These are phyloP conservation scores for Fragilariopsis cylindrus DNA, from an alignment of 108 stramenopile species.

Conservation along the genomic window DNA sequence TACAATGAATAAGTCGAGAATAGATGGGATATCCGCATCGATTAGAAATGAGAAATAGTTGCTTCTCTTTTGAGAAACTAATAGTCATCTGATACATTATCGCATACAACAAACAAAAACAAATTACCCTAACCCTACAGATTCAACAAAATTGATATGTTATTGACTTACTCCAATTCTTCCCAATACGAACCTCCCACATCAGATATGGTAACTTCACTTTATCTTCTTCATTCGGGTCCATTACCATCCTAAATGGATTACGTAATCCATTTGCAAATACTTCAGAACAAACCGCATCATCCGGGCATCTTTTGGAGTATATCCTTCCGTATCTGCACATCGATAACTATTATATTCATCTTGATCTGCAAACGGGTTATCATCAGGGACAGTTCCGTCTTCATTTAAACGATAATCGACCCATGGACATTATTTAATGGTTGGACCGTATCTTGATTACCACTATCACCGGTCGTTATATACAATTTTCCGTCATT, in stretches of 20 bases:
- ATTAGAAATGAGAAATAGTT: too few relatives aligned
- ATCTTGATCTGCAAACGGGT: conserved; percentile 25
- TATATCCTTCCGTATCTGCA: conserved; percentile 4
- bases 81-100: too few relatives aligned
- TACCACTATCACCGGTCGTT: conserved; percentile 25
- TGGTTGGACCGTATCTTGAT: background rate
- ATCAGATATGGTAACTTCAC: conserved; percentile 26
- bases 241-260: conserved; percentile 34
- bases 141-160: too few relatives aligned
- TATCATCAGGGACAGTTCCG: conserved; percentile 32
- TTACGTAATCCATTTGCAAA: conserved; percentile 39
- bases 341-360: conserved; percentile 8
- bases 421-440: conserved; percentile 17
- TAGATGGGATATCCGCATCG: too few relatives aligned
- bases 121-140: too few relatives aligned
- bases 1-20: too few relatives aligned
- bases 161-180: background rate
- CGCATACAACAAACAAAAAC: too few relatives aligned
- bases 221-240: conserved; percentile 19
- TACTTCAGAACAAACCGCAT: conserved; percentile 23
- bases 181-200: conserved; percentile 38
- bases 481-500: conserved; percentile 41
- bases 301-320: conserved; percentile 1
- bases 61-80: too few relatives aligned
- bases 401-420: conserved; percentile 35